Conservation (phyloP, 164 flowering plant species). For the Tinospora cordifolia region DNA sequence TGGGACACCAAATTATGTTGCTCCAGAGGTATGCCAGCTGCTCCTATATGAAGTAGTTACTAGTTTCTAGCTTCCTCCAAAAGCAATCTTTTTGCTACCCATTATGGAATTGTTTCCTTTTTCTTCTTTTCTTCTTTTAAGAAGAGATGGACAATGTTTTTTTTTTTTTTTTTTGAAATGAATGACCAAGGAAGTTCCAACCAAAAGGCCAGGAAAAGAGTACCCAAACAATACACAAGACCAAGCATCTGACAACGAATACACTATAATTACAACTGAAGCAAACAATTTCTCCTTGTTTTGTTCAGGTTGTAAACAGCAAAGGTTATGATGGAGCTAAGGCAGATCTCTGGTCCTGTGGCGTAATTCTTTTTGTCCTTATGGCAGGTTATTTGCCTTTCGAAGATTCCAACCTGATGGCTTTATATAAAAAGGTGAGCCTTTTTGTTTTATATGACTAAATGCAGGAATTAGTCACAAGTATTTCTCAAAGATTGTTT, state of each 20-base stretch:
- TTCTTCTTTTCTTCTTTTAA: no score
- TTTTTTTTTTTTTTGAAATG: no score
- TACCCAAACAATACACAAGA: no score
- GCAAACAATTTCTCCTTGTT: no score
- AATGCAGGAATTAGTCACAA: not conserved
- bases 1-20: constrained; percentile 98
- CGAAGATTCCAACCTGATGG: constrained; percentile 78
- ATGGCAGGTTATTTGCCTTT: constrained; percentile 97
- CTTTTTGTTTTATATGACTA: not conserved
- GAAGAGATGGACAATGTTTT: no score
- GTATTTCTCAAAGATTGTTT: not conserved
- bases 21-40: constrained; percentile 72
- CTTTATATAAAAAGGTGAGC: constrained; percentile 74
- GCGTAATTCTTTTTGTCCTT: constrained; percentile 87
- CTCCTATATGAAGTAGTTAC: not conserved
- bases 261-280: no score
- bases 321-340: constrained; percentile 97
- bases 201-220: no score
- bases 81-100: not conserved
- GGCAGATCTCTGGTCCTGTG: constrained; percentile 98
- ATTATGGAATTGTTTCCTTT: no score
- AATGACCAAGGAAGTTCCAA: no score
- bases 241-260: no score
- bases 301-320: constrained; percentile 65
- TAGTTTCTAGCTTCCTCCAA: not conserved